Base-by-base conservation (phyloP, 176 grass and related monocot genomes). In the Zea luxurians region DNA sequence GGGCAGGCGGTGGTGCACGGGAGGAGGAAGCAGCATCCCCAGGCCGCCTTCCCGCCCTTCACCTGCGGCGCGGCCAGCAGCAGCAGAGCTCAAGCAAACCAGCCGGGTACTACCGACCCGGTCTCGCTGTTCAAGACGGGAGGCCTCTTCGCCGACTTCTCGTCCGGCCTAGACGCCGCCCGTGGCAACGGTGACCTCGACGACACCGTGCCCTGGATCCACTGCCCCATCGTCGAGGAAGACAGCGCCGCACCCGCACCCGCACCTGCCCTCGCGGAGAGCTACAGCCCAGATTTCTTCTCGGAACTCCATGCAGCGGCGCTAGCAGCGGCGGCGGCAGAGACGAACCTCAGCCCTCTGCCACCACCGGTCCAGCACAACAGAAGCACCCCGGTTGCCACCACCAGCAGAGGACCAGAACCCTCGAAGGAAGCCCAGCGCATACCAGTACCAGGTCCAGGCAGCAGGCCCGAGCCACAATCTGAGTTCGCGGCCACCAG, bases 1-100 rank as follows among this genome's bases (percentile, higher is more conserved):
- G 86, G 86, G 17, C 76, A 80, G 41, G 86, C 86, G 53, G 70
- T 88, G 81, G 81, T 80, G 37, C 86, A 88, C 54, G 70, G 86
- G 3, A 17, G 63, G 81, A 75, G 70, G 54, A 83, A 88, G 63
- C 70, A 79, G 20, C 70, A 75, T 16, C 44, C 18, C 4, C 81
- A 62, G 69, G 6, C 70, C 5, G 55, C 64, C 40, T 88, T 88
- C 86, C 81, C 71, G 38, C 82, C 82, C 10, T 76, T 88, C 77
- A 74, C 71, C 45, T 61, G 44, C 45, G 69, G 61, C 10, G 21
- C 63, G 4, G 5, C 45, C 27, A 68, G 64, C 71, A 84, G 65
- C 71, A 88, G 82, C 57, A 62, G 77, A 64, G 63, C 64, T 13
- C 86, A 80, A 62, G 86, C 80, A 16, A 88, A 63, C 76, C 69